Conservation (phyloP, 495 filamentous ascomycete genomes). For the Choiromyces venosus region DNA sequence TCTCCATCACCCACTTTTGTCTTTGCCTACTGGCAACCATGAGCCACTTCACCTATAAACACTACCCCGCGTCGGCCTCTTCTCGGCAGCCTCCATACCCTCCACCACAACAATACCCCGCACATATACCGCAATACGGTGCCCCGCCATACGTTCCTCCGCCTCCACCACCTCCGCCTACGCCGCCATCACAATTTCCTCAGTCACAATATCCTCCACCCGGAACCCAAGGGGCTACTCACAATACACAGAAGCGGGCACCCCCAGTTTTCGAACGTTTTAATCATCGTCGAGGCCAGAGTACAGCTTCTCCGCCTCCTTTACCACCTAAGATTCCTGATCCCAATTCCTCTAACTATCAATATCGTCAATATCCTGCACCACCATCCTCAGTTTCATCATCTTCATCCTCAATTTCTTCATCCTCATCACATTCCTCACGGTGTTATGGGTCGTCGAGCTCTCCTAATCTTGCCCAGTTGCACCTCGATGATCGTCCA, state of each 20-base stretch:
- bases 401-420: conserved; percentile 26
- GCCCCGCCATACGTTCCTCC: conserved; percentile 28
- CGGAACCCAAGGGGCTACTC: conserved; percentile 3
- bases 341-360: conserved; percentile 11
- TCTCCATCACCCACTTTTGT: conserved; percentile 10
- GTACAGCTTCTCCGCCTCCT: neutral
- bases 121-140: neutral
- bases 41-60: conserved; percentile 2
- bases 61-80: conserved; percentile 34
- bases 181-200: conserved; percentile 24
- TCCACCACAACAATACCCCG: conserved; percentile 11
- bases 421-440: conserved; percentile 18
- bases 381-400: conserved; percentile 28
- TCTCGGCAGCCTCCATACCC: conserved; percentile 26
- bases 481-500: conserved; percentile 14
- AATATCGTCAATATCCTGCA: conserved; percentile 12
- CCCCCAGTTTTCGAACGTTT: conserved; percentile 25
- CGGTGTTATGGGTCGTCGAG: conserved; percentile 10
- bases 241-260: conserved; percentile 10
- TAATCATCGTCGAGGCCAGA: conserved; percentile 12
- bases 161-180: conserved; percentile 30
- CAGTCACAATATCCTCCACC: conserved; percentile 28
- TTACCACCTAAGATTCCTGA: conserved; percentile 18
- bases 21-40: neutral
- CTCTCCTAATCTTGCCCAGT: conserved; percentile 13